Percentiles rank a stretch among this genome's conserved stretches.
Evolutionary conservation across 164 flowering plant species (phyloP).

Genomic region (Nelumbo lutea): DNA sequence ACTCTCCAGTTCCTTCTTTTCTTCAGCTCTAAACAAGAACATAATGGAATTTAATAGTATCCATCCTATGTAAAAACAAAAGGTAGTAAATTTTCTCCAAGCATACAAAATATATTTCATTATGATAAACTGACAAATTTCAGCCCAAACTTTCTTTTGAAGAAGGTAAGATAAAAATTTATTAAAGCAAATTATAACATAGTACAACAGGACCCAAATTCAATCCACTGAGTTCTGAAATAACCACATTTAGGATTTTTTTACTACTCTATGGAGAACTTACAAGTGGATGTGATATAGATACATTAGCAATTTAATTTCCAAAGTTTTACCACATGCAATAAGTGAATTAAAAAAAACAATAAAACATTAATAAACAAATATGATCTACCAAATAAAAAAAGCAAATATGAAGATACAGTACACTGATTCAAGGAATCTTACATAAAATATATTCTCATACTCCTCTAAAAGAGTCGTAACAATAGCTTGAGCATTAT

Average conservation of each 20-base stretch:
- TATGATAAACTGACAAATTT: not conserved
- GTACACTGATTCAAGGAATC: slow-evolving; percentile 15
- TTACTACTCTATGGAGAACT: not conserved
- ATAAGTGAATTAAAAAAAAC: not conserved
- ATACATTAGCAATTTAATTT: not conserved
- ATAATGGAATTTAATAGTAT: too few species aligned
- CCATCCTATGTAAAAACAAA: not conserved
- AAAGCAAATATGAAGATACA: not conserved
- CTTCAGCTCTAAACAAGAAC: not conserved
- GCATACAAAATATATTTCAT: not conserved
- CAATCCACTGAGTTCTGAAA: not conserved
- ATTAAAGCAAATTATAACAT: too few species aligned
- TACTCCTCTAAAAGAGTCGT: slow-evolving; percentile 91
- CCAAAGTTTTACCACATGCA: not conserved
- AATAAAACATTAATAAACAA: not conserved
- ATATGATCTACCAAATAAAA: not conserved
- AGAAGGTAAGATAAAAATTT: too few species aligned
- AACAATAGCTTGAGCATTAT: slow-evolving; percentile 90
- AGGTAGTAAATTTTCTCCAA: not conserved
- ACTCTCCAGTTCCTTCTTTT: not conserved
- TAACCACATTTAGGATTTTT: not conserved
- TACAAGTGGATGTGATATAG: not conserved
- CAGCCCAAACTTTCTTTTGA: too few species aligned
- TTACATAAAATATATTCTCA: slow-evolving; percentile 84
- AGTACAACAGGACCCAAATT: not conserved